These are phyloP conservation scores for Narthecium ossifragum DNA, from an alignment of 106 monocot genomes.

Conservation along the genomic window DNA sequence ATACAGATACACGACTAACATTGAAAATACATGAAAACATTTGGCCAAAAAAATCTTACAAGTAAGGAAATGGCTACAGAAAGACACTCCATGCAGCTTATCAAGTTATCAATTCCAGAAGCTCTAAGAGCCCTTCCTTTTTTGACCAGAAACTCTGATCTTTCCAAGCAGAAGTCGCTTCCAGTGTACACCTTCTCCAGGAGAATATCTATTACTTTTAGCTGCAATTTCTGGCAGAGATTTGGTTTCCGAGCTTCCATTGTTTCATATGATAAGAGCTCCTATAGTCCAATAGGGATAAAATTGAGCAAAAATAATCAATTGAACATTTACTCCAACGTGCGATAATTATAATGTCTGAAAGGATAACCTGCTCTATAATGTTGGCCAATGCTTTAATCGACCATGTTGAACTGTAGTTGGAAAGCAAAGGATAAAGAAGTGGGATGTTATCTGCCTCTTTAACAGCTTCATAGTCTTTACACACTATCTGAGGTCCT, in stretches of 20 bases:
- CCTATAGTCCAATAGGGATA: conserved; percentile 5
- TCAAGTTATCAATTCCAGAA: conserved; percentile 20
- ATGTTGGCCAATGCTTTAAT: conserved; percentile 11
- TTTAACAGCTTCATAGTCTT: neutral
- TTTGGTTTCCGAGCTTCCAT: conserved; percentile 3
- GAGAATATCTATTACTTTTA: conserved; percentile 18
- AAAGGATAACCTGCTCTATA: conserved; percentile 23
- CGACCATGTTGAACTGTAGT: neutral
- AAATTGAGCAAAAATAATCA: no score
- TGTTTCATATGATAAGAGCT: conserved; percentile 25
- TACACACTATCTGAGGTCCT: neutral
- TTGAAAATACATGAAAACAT: no score
- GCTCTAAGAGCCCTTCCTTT: conserved; percentile 23
- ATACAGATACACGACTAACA: no score
- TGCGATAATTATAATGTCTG: no score
- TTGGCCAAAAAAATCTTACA: conserved; percentile 22
- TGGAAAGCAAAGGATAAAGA: conserved; percentile 12
- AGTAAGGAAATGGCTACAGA: conserved; percentile 26
- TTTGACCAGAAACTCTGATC: conserved; percentile 21
- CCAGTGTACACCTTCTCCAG: conserved; percentile 18
- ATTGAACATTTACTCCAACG: no score
- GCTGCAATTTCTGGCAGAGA: conserved; percentile 14
- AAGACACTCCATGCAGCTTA: conserved; percentile 17
- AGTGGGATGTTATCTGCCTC: conserved; percentile 12
- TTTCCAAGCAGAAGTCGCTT: conserved; percentile 15